Conservation (phyloP, 2,329 filamentous ascomycete genomes). For the Claviceps fusiformis region DNA sequence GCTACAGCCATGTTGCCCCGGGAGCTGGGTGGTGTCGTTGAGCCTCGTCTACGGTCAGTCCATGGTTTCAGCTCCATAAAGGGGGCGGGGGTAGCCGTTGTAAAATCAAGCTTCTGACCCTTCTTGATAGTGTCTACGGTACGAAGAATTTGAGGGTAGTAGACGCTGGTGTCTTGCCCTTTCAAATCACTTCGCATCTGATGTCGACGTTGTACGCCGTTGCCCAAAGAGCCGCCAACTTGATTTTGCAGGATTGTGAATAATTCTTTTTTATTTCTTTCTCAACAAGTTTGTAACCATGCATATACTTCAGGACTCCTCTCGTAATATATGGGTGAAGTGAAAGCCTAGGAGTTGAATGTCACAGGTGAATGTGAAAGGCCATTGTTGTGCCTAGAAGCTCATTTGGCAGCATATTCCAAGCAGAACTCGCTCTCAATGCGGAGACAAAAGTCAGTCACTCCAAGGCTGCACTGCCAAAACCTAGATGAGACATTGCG, state of each 20-base stretch:
- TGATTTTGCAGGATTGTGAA: slow-evolving; percentile 9
- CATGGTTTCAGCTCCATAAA: background rate
- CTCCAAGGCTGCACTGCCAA: too few species aligned
- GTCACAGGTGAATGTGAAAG: too few species aligned
- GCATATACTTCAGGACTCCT: too few species aligned
- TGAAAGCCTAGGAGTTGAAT: too few species aligned
- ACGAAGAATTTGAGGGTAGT: slow-evolving; percentile 11
- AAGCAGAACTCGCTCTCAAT: too few species aligned
- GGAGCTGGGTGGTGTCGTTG: slow-evolving; percentile 12
- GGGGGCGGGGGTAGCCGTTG: background rate
- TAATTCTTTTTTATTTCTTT: background rate
- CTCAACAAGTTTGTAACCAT: too few species aligned
- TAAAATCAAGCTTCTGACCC: background rate
- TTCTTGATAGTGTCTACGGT: slow-evolving; percentile 8
- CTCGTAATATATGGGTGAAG: too few species aligned
- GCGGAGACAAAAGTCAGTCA: too few species aligned
- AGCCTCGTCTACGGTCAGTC: slow-evolving; percentile 8
- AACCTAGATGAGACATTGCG: too few species aligned
- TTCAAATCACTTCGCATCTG: slow-evolving; percentile 10
- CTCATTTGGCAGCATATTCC: too few species aligned
- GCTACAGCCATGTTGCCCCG: slow-evolving; percentile 13
- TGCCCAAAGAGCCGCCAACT: slow-evolving; percentile 10
- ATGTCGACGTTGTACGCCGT: slow-evolving; percentile 14
- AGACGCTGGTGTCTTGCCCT: slow-evolving; percentile 11
- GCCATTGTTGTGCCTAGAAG: too few species aligned